A percentile compares a stretch with the other conserved stretches of the same genome.
Conservation (phyloP, 2,329 filamentous ascomycete species). For the Cryphonectria radicalis region DNA sequence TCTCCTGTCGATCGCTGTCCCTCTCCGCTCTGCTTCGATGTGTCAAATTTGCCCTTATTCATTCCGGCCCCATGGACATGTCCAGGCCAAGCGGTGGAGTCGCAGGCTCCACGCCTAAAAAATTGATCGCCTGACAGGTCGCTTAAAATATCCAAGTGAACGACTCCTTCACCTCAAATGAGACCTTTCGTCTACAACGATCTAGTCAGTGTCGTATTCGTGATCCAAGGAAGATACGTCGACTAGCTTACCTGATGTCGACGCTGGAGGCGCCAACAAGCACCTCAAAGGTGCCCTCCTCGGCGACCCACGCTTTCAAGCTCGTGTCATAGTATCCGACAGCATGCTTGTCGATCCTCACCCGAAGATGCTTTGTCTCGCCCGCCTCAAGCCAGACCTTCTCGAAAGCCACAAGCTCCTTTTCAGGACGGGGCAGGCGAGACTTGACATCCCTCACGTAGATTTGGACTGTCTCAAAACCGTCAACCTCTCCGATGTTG, state of each 20-base stretch:
- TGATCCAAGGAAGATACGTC: neutral
- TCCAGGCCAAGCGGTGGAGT: neutral
- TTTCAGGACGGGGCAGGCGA: slow-evolving; percentile 66
- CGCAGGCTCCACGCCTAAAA: neutral
- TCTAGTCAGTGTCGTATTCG: slow-evolving; percentile 26
- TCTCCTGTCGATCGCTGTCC: neutral
- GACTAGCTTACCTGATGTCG: slow-evolving; percentile 61
- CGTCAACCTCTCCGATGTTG: slow-evolving; percentile 60
- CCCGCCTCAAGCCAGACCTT: slow-evolving; percentile 65
- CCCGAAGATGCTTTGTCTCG: slow-evolving; percentile 54
- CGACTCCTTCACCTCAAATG: slow-evolving; percentile 65
- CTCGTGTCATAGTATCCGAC: slow-evolving; percentile 67
- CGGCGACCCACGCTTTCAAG: slow-evolving; percentile 65
- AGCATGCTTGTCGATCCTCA: slow-evolving; percentile 54
- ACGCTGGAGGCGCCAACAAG: slow-evolving; percentile 64
- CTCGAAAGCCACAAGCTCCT: slow-evolving; percentile 72
- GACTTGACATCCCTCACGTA: slow-evolving; percentile 69
- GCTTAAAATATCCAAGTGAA: slow-evolving; percentile 65
- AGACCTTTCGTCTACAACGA: slow-evolving; percentile 32
- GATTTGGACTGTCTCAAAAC: slow-evolving; percentile 68
- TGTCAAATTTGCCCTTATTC: neutral
- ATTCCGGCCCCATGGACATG: neutral
- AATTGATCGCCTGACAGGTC: neutral
- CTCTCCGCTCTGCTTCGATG: neutral
- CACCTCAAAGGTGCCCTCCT: slow-evolving; percentile 65